Conservation (phyloP, 768 basidiomycete genomes). For the Krasilnikovozyma curviuscula region DNA sequence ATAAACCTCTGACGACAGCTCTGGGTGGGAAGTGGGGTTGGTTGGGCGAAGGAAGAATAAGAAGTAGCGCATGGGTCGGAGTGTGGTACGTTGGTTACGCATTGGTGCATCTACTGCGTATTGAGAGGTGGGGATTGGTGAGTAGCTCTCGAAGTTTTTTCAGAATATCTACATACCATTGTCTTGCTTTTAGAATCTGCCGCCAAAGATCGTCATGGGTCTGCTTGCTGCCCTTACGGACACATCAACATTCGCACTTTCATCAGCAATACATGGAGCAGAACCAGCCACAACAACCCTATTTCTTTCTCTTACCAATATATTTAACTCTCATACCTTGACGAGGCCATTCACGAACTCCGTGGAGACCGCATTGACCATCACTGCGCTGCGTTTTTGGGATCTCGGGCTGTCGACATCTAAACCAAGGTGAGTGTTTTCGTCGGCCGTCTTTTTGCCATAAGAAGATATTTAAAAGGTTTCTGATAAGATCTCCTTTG, state of each 20-base stretch:
- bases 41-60: slow-evolving; percentile 6
- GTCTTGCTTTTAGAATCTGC: background rate
- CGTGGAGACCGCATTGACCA: slow-evolving; percentile 67
- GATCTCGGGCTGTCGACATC: no score
- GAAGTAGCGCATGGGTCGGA: slow-evolving; percentile 2
- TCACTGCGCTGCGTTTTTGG: slow-evolving; percentile 54
- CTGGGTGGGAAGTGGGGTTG: slow-evolving; percentile 6
- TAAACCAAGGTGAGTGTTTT: no score
- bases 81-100: slow-evolving; percentile 5
- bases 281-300: slow-evolving; percentile 40
- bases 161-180: background rate
- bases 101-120: background rate
- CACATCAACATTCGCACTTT: slow-evolving; percentile 46
- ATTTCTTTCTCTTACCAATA: slow-evolving; percentile 59
- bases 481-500: no score
- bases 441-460: no score
- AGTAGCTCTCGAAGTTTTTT: background rate
- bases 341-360: slow-evolving; percentile 85
- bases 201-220: slow-evolving; percentile 9
- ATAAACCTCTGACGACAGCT: background rate
- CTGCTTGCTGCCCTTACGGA: slow-evolving; percentile 53
- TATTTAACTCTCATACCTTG: slow-evolving; percentile 68
- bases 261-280: slow-evolving; percentile 39
- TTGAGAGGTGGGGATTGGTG: background rate
- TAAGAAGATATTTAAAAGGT: no score